Evolutionary conservation across 2,329 filamentous ascomycete genomes (phyloP).

Genomic region (Penicillium sp.): DNA sequence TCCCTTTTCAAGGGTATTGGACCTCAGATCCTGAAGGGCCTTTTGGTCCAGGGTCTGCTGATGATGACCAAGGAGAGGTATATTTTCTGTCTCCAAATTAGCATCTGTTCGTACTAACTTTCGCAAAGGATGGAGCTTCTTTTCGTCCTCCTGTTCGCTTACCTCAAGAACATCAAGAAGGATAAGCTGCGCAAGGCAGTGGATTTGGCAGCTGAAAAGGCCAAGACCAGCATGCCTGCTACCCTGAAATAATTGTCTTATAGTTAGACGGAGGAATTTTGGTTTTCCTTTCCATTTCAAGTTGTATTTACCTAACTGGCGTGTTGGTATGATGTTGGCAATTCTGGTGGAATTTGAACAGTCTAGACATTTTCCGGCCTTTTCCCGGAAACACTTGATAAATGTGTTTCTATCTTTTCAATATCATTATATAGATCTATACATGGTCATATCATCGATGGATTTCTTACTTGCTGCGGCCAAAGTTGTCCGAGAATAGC

Average conservation of each 20-base stretch:
- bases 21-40: constrained; percentile 87
- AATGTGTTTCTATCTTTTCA: background rate
- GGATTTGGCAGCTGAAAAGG: constrained; percentile 61
- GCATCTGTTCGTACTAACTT: constrained; percentile 10
- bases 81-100: background rate
- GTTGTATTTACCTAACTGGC: constrained; percentile 15
- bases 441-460: background rate
- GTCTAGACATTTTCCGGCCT: constrained; percentile 13
- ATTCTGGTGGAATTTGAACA: constrained; percentile 6
- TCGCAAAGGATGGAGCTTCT: constrained; percentile 72
- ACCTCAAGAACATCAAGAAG: constrained; percentile 67
- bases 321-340: constrained; percentile 11
- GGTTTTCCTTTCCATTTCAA: constrained; percentile 1
- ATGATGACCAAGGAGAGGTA: constrained; percentile 99
- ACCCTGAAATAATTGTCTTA: constrained; percentile 44
- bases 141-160: constrained; percentile 83
- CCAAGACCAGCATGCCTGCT: constrained; percentile 52
- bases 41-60: constrained; percentile 89
- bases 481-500: background rate
- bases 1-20: constrained; percentile 97
- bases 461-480: background rate
- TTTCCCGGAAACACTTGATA: constrained; percentile 1
- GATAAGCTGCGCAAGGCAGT: constrained; percentile 68
- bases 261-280: constrained; percentile 10
- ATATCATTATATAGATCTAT: constrained; percentile 1